phyloP scores from a whole-genome alignment of 495 filamentous ascomycete genomes.

The Jackrogersella minutella region DNA sequence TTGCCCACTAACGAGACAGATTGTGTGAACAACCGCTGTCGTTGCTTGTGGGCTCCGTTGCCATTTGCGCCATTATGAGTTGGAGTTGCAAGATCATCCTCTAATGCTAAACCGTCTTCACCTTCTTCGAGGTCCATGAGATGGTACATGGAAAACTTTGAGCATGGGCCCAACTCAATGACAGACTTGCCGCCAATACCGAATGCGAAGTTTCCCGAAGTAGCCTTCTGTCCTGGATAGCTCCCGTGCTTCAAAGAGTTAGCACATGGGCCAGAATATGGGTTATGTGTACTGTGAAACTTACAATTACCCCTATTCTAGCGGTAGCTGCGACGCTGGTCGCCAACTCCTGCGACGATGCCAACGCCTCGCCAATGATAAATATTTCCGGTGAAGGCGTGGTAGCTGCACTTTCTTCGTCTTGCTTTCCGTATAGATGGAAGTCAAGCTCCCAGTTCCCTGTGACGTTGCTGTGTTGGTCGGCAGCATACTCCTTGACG shows the following conservation, averaged over 20 bases:
- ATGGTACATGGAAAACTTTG: slow-evolving; percentile 59
- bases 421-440: slow-evolving; percentile 53
- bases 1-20: slow-evolving; percentile 16
- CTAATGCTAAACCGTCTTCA: slow-evolving; percentile 37
- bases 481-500: slow-evolving; percentile 41
- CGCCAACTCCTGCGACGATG: slow-evolving; percentile 52
- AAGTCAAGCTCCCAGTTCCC: slow-evolving; percentile 48
- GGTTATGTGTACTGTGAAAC: neutral
- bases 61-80: slow-evolving; percentile 9
- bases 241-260: slow-evolving; percentile 50
- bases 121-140: slow-evolving; percentile 51
- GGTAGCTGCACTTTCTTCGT: slow-evolving; percentile 25
- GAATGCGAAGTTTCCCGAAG: slow-evolving; percentile 56
- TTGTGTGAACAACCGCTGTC: slow-evolving; percentile 25
- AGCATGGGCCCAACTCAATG: slow-evolving; percentile 48
- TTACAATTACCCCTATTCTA: slow-evolving; percentile 43
- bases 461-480: slow-evolving; percentile 36
- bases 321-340: slow-evolving; percentile 49
- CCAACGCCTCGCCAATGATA: slow-evolving; percentile 54
- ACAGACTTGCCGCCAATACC: slow-evolving; percentile 49
- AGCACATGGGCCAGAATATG: neutral
- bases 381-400: slow-evolving; percentile 44
- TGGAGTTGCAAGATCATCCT: neutral
- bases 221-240: slow-evolving; percentile 56
- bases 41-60: slow-evolving; percentile 15